Conservation (phyloP, 192 early-diverging fungal species). For the Coemansia sp. region DNA sequence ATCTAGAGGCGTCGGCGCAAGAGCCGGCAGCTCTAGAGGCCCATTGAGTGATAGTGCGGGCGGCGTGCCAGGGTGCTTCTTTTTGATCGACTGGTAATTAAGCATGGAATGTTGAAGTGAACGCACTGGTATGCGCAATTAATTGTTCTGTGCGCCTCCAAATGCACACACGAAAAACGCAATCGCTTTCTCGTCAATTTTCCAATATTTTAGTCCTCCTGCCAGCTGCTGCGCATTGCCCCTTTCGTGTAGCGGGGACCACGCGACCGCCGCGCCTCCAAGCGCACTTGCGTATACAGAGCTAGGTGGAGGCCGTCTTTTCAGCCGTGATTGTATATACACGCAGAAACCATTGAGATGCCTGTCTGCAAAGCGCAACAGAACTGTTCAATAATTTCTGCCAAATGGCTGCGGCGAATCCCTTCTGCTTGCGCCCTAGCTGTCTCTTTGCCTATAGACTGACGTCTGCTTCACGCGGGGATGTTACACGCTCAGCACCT, state of each 20-base stretch:
- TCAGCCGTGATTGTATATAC: not conserved
- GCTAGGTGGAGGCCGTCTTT: no score
- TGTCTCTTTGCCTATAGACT: not conserved
- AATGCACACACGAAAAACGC: not conserved
- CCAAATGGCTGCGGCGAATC: conserved; percentile 3
- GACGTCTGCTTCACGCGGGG: not conserved
- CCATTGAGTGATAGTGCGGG: no score
- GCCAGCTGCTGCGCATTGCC: no score
- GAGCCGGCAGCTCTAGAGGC: no score
- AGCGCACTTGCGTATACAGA: not conserved
- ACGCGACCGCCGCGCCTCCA: conserved; percentile 4
- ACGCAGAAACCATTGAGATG: not conserved
- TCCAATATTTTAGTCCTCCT: no score
- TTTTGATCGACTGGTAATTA: not conserved
- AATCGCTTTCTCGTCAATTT: conserved; percentile 1
- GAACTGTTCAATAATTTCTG: not conserved
- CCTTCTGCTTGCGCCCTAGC: not conserved
- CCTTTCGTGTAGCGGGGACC: not conserved
- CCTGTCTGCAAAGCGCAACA: not conserved
- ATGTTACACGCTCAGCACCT: not conserved
- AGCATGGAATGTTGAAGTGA: not conserved
- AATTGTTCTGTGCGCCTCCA: conserved; percentile 4
- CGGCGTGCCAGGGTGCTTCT: no score
- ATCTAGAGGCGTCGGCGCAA: no score
- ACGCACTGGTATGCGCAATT: not conserved